A percentile compares a stretch with the other conserved stretches of the same genome.
These are phyloP conservation scores for Casaregolazyma lundiana DNA, from an alignment of 1,139 yeast species.

Conservation along the genomic window DNA sequence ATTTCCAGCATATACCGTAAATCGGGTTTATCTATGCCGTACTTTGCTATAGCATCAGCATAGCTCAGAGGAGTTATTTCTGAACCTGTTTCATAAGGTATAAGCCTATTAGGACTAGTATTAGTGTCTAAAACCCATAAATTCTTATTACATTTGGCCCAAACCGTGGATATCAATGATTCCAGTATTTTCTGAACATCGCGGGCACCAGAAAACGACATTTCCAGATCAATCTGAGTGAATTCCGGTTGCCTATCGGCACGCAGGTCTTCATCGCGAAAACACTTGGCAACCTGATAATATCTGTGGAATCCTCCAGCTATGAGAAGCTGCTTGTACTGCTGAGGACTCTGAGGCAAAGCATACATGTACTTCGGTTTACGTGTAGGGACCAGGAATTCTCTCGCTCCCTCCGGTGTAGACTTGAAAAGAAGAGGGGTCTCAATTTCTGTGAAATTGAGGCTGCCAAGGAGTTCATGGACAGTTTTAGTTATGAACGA, in stretches of 20 bases:
- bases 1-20: conserved; percentile 54
- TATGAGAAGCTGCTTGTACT: conserved; percentile 89
- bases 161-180: conserved; percentile 48
- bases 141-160: conserved; percentile 49
- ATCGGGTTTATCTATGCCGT: conserved; percentile 96
- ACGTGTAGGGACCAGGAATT: conserved; percentile 89
- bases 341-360: conserved; percentile 96
- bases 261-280: conserved; percentile 91
- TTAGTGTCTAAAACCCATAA: conserved; percentile 30
- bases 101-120: conserved; percentile 5
- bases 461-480: conserved; percentile 44
- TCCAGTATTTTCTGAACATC: conserved; percentile 69
- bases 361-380: conserved; percentile 64
- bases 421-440: conserved; percentile 91
- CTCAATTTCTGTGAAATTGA: conserved; percentile 72
- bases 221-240: conserved; percentile 91
- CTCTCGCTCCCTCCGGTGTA: conserved; percentile 98
- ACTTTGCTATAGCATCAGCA: conserved; percentile 60
- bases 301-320: conserved; percentile 86
- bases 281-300: conserved; percentile 89
- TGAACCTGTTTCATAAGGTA: neutral
- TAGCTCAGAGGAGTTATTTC: conserved; percentile 51
- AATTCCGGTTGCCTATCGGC: conserved; percentile 97
- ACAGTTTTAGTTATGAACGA: conserved; percentile 56
- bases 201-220: conserved; percentile 70